Evolutionary conservation across 2,329 filamentous ascomycete genomes (phyloP), one percentile per base, ranked within the genome.

Genomic region (Aspergillus calidoustus): DNA sequence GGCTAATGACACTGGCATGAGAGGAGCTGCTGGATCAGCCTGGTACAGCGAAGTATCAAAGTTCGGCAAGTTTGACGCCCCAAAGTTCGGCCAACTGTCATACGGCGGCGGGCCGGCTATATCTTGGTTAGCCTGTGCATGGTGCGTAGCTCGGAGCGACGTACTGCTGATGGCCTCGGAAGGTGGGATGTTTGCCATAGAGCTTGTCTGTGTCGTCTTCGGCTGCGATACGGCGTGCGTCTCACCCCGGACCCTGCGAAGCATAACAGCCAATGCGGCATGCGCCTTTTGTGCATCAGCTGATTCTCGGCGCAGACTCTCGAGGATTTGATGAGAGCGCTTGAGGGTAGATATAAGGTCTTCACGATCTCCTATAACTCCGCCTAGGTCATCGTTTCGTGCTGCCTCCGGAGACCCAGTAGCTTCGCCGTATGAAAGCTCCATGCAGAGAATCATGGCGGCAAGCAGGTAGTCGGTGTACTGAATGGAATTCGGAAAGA

Each of bases 401-500:
- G n/a, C 38, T 9, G 53, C 64, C 54, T 3, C 62, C 50, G 3
- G 44, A 28, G 28, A 43, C 25, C 49, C 66, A 17, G 23, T 60
- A 57, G 48, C 57, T 34, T 66, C 64, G n/a, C 67, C 65, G 44
- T 69, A 68, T 1, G 68, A 72, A 13, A 74, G 49, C 25, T 73
- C 73, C 41, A 89, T 74, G 63, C 85, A 88, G 3, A 89, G 68
- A 15, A 89, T 81, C 81, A 87, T 86, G 58, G 84, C 82, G 0
- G 86, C 86, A 2, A 89, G 79, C 55, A 89, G 75, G 54, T 86
- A 89, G 69, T 89, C 87, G 54, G 88, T 85, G 55, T 86, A 81
- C 11, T 83, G 81, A 4, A 89, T 74, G 0, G 84, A 84, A 3
- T 82, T 83, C 22, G 87, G 71, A 66, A 88, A 87, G 83, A 86